A percentile compares a stretch with the other conserved stretches of the same genome.
phyloP scores from a whole-genome alignment of 2,329 filamentous ascomycete genomes.

The Ilyonectria mors-panacis region DNA sequence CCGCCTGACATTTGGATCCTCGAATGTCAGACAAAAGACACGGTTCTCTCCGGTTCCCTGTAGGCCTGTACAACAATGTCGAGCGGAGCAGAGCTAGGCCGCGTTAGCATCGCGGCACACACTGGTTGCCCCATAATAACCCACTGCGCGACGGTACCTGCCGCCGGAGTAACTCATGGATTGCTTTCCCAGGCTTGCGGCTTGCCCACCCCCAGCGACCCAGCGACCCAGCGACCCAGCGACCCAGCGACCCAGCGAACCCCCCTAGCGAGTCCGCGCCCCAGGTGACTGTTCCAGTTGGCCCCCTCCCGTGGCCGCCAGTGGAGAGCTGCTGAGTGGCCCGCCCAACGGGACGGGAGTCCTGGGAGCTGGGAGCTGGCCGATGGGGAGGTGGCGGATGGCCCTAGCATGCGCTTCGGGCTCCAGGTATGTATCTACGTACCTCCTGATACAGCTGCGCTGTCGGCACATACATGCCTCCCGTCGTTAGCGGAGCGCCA shows the following conservation, averaged over 20 bases:
- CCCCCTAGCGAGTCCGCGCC: not conserved
- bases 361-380: conserved; percentile 18
- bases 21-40: conserved; percentile 1
- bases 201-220: not conserved
- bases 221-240: not conserved
- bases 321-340: conserved; percentile 23
- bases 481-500: conserved; percentile 16
- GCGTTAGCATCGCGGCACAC: conserved; percentile 28
- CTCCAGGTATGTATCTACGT: not conserved
- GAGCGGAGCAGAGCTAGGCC: conserved; percentile 14
- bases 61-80: no score
- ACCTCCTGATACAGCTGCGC: not conserved
- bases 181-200: conserved; percentile 20
- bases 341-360: conserved; percentile 31
- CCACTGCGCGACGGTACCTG: conserved; percentile 18
- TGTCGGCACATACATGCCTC: conserved; percentile 23
- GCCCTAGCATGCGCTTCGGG: not conserved
- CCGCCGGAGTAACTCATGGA: conserved; percentile 13
- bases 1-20: not conserved
- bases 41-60: not conserved
- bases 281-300: conserved; percentile 8
- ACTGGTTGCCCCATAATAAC: conserved; percentile 2
- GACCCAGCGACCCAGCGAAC: not conserved
- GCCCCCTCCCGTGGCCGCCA: conserved; percentile 8
- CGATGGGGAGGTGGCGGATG: conserved; percentile 8